Percentiles rank a stretch among this genome's conserved stretches.
Conservation (phyloP, 768 basidiomycete genomes). For the Cystoderma amianthinum region DNA sequence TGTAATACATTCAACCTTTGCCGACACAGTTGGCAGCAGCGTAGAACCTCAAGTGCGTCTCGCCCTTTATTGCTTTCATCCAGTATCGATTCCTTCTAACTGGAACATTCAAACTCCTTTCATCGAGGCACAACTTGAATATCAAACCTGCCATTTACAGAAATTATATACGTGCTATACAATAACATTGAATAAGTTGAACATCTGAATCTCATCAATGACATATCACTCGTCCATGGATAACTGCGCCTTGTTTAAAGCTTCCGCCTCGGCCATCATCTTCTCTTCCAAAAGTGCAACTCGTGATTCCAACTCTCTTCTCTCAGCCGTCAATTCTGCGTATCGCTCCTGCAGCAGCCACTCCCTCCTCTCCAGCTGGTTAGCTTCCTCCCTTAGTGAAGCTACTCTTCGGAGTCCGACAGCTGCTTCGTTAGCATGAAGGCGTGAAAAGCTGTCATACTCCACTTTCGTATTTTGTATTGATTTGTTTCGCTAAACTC, state of each 20-base stretch:
- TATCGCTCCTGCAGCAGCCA: constrained; percentile 74
- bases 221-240: constrained; percentile 46
- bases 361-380: constrained; percentile 71
- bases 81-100: no score
- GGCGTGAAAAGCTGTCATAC: constrained; percentile 69
- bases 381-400: constrained; percentile 83
- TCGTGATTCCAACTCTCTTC: constrained; percentile 49
- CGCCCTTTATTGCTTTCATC: no score
- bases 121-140: no score
- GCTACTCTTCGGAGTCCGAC: constrained; percentile 75
- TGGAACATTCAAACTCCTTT: no score
- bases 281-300: constrained; percentile 73
- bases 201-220: no score
- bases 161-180: no score
- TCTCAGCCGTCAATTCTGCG: constrained; percentile 73
- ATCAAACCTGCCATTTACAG: no score
- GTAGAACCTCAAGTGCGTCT: no score
- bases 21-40: no score
- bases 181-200: no score
- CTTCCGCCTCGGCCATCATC: constrained; percentile 81
- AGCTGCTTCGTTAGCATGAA: constrained; percentile 66
- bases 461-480: constrained; percentile 63
- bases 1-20: no score
- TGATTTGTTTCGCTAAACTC: constrained; percentile 56
- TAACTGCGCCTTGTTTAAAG: constrained; percentile 69